phyloP scores from a whole-genome alignment of 768 basidiomycete genomes.

The Lactifluus piperatus region DNA sequence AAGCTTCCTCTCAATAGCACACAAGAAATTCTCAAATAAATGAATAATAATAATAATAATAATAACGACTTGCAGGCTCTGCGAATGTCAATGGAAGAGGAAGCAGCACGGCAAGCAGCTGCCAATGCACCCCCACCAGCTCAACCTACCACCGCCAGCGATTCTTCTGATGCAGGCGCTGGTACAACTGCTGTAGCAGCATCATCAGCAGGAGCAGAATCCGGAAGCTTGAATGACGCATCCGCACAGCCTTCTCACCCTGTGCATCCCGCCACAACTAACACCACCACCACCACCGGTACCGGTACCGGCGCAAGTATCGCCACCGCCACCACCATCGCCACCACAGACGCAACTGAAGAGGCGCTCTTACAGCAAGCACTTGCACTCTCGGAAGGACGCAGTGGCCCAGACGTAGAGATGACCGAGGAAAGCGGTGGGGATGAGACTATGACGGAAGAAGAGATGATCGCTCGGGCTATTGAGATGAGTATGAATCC shows the following conservation, averaged over 20 bases:
- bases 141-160: slow-evolving; percentile 25
- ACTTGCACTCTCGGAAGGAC: slow-evolving; percentile 60
- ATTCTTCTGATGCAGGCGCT: too few species aligned
- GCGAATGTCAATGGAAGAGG: slow-evolving; percentile 96
- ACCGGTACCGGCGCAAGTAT: too few species aligned
- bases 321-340: slow-evolving; percentile 29
- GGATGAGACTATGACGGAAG: slow-evolving; percentile 69
- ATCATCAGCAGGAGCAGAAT: too few species aligned
- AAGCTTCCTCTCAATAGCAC: background rate
- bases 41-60: too few species aligned
- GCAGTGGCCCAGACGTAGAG: slow-evolving; percentile 38
- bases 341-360: slow-evolving; percentile 53
- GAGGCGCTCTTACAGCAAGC: slow-evolving; percentile 71
- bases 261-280: too few species aligned
- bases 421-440: slow-evolving; percentile 36
- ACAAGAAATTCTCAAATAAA: too few species aligned
- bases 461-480: slow-evolving; percentile 83
- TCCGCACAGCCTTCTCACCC: slow-evolving; percentile 22
- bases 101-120: slow-evolving; percentile 64
- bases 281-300: too few species aligned
- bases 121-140: slow-evolving; percentile 30
- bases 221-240: slow-evolving; percentile 28
- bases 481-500: slow-evolving; percentile 88
- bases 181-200: too few species aligned
- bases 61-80: slow-evolving; percentile 80